A percentile compares a stretch with the other conserved stretches of the same genome.
phyloP scores from a whole-genome alignment of 306 rosid species.

The Castanea mollissima region DNA sequence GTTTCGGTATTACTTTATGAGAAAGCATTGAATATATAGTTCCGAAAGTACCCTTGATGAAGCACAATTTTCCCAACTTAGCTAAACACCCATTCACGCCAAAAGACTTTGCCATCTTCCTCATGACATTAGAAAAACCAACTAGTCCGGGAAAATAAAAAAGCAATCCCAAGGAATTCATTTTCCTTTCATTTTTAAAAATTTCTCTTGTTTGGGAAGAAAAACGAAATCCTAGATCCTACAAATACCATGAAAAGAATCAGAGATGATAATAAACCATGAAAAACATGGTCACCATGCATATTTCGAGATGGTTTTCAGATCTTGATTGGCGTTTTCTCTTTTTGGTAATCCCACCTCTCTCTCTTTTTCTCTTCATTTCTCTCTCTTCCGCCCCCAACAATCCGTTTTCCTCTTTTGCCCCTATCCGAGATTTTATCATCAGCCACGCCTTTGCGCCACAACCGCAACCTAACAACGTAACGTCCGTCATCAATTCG shows the following conservation, averaged over 20 bases:
- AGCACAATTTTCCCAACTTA: neutral
- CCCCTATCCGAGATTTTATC: slow-evolving; percentile 39
- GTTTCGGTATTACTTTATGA: neutral
- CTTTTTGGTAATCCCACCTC: slow-evolving; percentile 40
- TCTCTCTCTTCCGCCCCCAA: slow-evolving; percentile 33
- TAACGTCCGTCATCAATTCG: neutral
- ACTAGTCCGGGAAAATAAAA: too few species aligned
- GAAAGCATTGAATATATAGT: neutral
- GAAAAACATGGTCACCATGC: slow-evolving; percentile 17
- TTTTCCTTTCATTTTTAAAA: too few species aligned
- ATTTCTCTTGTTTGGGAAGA: neutral
- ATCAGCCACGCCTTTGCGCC: slow-evolving; percentile 22
- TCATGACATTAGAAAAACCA: too few species aligned
- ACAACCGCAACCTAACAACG: neutral
- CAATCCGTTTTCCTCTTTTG: slow-evolving; percentile 26
- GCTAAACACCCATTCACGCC: neutral
- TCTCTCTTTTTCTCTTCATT: slow-evolving; percentile 46
- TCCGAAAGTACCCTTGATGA: neutral
- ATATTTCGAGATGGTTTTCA: slow-evolving; percentile 29
- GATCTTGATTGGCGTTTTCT: slow-evolving; percentile 53
- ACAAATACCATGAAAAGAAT: neutral
- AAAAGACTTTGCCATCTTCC: slow-evolving; percentile 7
- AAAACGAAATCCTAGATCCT: neutral
- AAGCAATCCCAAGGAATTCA: too few species aligned
- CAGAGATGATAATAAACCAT: slow-evolving; percentile 21